Evolutionary conservation across 2,329 filamentous ascomycete genomes (phyloP), one percentile per base, ranked within the genome.

Genomic region (Pseudogymnoascus sp.): DNA sequence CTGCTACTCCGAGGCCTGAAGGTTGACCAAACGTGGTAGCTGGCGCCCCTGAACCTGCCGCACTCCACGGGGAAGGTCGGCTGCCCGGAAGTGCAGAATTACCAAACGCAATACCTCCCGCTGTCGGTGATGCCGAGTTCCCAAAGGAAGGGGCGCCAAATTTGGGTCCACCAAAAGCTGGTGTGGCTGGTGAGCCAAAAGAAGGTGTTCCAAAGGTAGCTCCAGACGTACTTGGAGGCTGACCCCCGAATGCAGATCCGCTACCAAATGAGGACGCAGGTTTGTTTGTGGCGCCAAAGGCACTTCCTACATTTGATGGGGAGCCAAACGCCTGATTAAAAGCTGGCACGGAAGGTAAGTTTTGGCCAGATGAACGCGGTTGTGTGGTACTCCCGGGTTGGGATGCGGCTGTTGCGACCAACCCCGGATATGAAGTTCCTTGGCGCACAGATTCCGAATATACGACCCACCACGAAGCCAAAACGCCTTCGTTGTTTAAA

Each of bases 401-500:
- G 62, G 71, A 69, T 2, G 74, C 74, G 63, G 79, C 77, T 33
- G 77, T 77, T 48, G 75, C 77, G 40, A 80, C 77, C 65, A 97
- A 78, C 4, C 88, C 89, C 40, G 87, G 82, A 72, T 92, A 97
- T 0, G 84, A 83, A 5, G 84, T 85, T 3, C 87, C 87, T 68
- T 87, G 79, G 63, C 87, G 84, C 64, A 99, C 86, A 1, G 93
- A 92, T 42, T 95, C 91, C 36, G 88, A 85, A 75, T 97, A 97
- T 18, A 97, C 83, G 45, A 97, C 76, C 90, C 93, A 97, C 92
- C 93, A 99, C 10, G 86, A 82, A 52, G 85, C 86, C 13, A 99
- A 78, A 8, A 96, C 77, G 66, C 94, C 94, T 70, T 97, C 90
- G 67, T 96, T 87, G 64, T 95, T 97, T 13, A 99, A 78, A 31